Base-by-base conservation (phyloP, 2,329 filamentous ascomycete genomes). In the Fusarium tuaranense region DNA sequence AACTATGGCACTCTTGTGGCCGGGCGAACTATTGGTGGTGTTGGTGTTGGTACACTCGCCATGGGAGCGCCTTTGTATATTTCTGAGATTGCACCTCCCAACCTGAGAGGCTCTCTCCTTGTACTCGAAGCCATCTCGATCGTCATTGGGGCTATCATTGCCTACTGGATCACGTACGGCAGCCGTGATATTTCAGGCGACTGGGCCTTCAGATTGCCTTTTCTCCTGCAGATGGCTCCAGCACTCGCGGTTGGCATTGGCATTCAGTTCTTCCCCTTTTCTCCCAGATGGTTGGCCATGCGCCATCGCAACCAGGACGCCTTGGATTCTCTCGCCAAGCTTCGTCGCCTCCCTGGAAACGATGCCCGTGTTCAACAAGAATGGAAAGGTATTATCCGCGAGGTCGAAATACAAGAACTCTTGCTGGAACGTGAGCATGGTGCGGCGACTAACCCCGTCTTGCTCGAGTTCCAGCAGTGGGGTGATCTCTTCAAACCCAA, bases 11-110 rank as follows among this genome's bases (percentile, higher is more conserved):
- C 82, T 53, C 88, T 91, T 64, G 82, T 90, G 7, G 88, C 84
- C 34, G 89, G 89, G 30, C 83, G 89, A 25, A 89, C 90, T 74
- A 83, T 91, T 65, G 89, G 89, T 68, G 51, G 51, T 3, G 32
- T 57, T 16, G 51, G 51, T 4, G 51, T 57, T 5, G 51, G 51
- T 5, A 57, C 51, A 5, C 51, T 57, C 6, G 51, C 51, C 20
- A 57, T 57, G 51, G 69, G 66, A 12, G 78, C 78, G 4, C 74
- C 75, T 7, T 46, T 78, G 2, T 69, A 72, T 25, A 86, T 80
- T 22, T 77, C 77, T 39, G 79, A 80, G 69, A 75, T 81, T 38
- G 69, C 80, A 2, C 79, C 80, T 2, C 78, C 79, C 12, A 74
- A 81, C 38, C 69, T 78, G 14, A 67, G 80, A 38, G 80, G 80